Conservation (phyloP, 257 asterid genomes). For the Nemophila menziesii region DNA sequence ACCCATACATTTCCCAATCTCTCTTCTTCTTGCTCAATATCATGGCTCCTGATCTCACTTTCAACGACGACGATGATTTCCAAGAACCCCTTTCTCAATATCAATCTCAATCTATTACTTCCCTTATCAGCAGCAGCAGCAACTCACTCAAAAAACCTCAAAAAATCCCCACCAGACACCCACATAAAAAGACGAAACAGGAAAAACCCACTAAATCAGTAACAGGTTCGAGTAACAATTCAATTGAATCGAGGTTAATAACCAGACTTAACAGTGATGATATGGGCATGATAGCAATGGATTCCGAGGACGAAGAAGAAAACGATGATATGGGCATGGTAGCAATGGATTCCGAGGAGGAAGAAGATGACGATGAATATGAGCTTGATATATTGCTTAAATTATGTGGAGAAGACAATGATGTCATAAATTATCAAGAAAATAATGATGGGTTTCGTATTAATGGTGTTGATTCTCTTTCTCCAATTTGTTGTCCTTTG, state of each 20-base stretch:
- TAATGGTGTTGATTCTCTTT: conserved; percentile 5
- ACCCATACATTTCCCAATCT: neutral
- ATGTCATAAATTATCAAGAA: neutral
- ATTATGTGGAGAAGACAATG: conserved; percentile 31
- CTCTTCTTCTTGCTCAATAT: neutral
- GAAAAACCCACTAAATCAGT: neutral
- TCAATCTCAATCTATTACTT: neutral
- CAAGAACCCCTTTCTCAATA: neutral
- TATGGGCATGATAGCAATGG: neutral
- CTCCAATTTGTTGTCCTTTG: conserved; percentile 53
- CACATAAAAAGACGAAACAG: neutral
- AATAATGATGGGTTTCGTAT: conserved; percentile 18
- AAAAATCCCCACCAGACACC: neutral
- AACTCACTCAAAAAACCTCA: neutral
- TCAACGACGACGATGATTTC: neutral
- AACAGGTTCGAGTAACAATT: neutral
- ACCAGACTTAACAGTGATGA: neutral
- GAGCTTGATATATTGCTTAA: conserved; percentile 64
- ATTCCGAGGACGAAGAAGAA: neutral
- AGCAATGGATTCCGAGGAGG: neutral
- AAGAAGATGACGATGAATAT: conserved; percentile 7
- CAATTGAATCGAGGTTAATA: conserved; percentile 1
- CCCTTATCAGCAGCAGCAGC: neutral
- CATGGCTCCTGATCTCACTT: neutral
- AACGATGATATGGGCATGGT: conserved; percentile 1